Conservation (phyloP, 2,329 filamentous ascomycete genomes). For the Calonectria honghensis region DNA sequence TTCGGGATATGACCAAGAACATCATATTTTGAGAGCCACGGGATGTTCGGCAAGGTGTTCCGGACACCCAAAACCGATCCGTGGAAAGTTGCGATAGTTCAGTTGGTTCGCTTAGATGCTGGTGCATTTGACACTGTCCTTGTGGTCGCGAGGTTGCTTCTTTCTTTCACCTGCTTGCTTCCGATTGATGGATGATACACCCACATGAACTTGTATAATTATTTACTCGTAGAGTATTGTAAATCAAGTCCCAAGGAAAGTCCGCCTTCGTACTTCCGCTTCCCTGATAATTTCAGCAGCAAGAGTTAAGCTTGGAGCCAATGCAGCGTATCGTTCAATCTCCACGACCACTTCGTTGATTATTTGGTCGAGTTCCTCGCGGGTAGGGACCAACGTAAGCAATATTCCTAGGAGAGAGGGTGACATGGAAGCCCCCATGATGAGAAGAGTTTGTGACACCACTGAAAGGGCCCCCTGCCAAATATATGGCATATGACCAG, state of each 20-base stretch:
- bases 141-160: neutral
- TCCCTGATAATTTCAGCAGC: constrained; percentile 89
- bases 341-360: constrained; percentile 86
- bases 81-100: neutral
- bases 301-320: constrained; percentile 84
- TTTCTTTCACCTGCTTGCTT: neutral
- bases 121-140: neutral
- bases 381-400: constrained; percentile 71
- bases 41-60: neutral
- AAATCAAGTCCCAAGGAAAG: constrained; percentile 72
- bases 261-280: constrained; percentile 82
- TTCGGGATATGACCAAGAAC: neutral
- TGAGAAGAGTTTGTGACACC: constrained; percentile 85
- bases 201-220: neutral
- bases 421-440: constrained; percentile 91
- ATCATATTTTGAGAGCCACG: neutral
- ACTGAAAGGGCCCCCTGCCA: constrained; percentile 91
- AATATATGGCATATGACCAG: constrained; percentile 88
- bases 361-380: constrained; percentile 81
- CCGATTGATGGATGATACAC: neutral
- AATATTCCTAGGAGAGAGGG: constrained; percentile 81
- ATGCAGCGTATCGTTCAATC: constrained; percentile 82
- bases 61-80: neutral
- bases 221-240: neutral
- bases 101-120: no score